Percentiles rank a stretch among this genome's conserved stretches.
Evolutionary conservation across 2,329 filamentous ascomycete species (phyloP).

Genomic region (Colletotrichum sp.): DNA sequence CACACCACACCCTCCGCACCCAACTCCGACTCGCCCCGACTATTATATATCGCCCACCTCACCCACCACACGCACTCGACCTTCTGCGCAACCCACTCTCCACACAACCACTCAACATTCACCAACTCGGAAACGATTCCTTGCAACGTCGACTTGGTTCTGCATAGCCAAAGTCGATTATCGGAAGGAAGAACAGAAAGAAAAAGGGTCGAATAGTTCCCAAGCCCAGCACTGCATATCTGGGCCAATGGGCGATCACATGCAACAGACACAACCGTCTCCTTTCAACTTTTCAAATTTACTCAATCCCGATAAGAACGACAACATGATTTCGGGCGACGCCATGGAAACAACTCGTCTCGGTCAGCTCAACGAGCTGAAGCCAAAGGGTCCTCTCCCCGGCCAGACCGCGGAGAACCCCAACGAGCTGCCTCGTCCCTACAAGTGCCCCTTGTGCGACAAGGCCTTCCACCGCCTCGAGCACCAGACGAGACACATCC

Average conservation of each 20-base stretch:
- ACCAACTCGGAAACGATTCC: neutral
- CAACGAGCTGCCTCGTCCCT: constrained; percentile 86
- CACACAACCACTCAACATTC: neutral
- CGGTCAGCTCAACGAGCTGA: constrained; percentile 35
- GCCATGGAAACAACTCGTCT: constrained; percentile 17
- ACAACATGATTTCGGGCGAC: constrained; percentile 14
- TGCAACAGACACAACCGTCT: constrained; percentile 72
- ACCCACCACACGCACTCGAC: neutral
- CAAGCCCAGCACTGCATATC: constrained; percentile 7
- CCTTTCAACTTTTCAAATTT: constrained; percentile 79
- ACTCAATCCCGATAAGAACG: constrained; percentile 60
- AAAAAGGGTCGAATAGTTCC: neutral
- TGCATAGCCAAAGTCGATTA: neutral
- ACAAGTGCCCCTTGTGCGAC: constrained; percentile 98
- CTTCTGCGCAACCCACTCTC: neutral
- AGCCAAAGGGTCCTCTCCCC: constrained; percentile 67
- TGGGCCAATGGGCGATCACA: constrained; percentile 57
- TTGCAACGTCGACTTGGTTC: neutral
- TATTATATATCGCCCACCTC: constrained; percentile 12
- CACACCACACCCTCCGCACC: neutral
- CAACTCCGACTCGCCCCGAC: neutral
- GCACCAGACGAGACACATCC: constrained; percentile 90
- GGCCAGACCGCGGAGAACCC: constrained; percentile 63
- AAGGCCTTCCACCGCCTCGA: constrained; percentile 98
- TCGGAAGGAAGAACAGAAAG: neutral